Evolutionary conservation across 768 basidiomycete species (phyloP), one percentile per base, ranked within the genome.

Genomic region (Suillus brevipes): DNA sequence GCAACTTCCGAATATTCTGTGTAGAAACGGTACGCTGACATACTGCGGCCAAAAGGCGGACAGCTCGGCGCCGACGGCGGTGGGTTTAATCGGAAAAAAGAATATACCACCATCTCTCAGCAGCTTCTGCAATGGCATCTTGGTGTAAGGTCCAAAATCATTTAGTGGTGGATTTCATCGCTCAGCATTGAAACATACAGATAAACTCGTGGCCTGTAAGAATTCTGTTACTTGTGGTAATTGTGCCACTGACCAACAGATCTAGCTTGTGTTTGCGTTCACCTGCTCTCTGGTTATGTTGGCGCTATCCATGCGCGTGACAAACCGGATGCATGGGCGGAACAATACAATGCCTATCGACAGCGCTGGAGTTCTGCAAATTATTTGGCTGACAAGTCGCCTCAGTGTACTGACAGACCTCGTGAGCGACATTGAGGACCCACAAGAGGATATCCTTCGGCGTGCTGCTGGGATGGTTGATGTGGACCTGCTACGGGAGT

Each of bases 151-250:
- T 10, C 7, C 14, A 55, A 10, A 36, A 45, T 18, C 5, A 20
- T 63, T 36, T 36, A 5, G 2, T 14, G 9, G 0, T 10, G 34
- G 20, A 42, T 3, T 23, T 28, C 18, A 18, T n/a, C 14, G 20
- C 34, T 64, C 1, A 60, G 13, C 3, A 8, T 4, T 6, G 36
- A 0, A 13, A 5, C 3, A 18, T 14, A 16, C 20, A 71, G 69
- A 68, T 70, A 62, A 70, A 71, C 56, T 6, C 6, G 14, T 25
- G 67, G 45, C 67, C 69, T 23, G 70, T 68, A 10, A 56, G 70
- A 23, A 59, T 59, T 7, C 23, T 20, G 4, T 59, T 49, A 1
- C 12, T 40, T 28, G n/a, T 58, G 36, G 37, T 14, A 10, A 6
- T 47, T 61, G 0, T 37, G 9, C 13, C n/a, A 14, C 47, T 36